Evolutionary conservation across 2,329 filamentous ascomycete genomes (phyloP).

Genomic region (Aquanectria penicillioides): DNA sequence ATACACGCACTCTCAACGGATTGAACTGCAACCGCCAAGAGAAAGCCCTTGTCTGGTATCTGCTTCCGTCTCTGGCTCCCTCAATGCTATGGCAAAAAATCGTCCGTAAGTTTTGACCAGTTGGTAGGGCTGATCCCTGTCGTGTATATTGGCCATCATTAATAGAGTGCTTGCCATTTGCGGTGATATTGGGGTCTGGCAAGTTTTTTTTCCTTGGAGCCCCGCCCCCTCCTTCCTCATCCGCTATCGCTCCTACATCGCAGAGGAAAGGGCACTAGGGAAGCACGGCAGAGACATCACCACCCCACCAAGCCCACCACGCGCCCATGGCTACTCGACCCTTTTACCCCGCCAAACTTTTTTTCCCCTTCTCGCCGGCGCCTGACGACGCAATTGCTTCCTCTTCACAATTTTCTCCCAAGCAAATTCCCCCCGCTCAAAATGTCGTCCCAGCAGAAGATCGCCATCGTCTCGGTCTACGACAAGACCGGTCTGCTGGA

Average conservation of each 20-base stretch:
- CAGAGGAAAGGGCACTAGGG: not conserved
- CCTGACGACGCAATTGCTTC: conserved; percentile 31
- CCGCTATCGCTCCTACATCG: conserved; percentile 7
- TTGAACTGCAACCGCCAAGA: too few species aligned
- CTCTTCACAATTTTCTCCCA: conserved; percentile 25
- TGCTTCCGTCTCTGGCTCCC: too few species aligned
- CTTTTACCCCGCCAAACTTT: conserved; percentile 44
- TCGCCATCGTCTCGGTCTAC: conserved; percentile 96
- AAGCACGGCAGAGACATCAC: too few species aligned
- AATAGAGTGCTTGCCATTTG: conserved; percentile 2
- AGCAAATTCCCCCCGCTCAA: conserved; percentile 30
- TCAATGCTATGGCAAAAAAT: too few species aligned
- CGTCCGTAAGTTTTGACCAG: too few species aligned
- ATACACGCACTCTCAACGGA: too few species aligned
- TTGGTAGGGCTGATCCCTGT: conserved; percentile 1
- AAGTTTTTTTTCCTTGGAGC: conserved; percentile 3
- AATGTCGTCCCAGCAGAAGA: conserved; percentile 61
- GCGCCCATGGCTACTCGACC: conserved; percentile 21
- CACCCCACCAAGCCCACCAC: conserved; percentile 12
- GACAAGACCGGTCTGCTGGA: conserved; percentile 97
- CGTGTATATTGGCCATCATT: too few species aligned
- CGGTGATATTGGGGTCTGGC: not conserved
- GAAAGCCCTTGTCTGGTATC: too few species aligned
- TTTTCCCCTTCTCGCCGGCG: conserved; percentile 34
- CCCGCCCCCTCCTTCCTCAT: conserved; percentile 8